A percentile compares a stretch with the other conserved stretches of the same genome.
phyloP scores from a whole-genome alignment of 2,329 filamentous ascomycete species.

The Plenodomus lindquistii region DNA sequence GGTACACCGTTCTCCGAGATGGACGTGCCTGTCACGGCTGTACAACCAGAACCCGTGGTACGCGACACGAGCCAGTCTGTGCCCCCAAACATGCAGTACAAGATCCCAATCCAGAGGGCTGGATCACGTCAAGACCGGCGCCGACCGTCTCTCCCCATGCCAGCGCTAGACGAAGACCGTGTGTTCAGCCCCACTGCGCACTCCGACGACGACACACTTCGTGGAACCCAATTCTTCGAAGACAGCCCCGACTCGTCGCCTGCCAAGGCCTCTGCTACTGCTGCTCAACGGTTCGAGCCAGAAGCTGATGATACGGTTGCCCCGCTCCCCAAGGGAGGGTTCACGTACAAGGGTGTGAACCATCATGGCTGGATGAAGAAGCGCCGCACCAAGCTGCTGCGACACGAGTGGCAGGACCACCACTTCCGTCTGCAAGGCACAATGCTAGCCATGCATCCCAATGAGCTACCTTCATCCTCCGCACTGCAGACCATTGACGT shows the following conservation, averaged over 20 bases:
- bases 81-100: constrained; percentile 88
- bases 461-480: constrained; percentile 58
- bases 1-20: constrained; percentile 90
- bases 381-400: constrained; percentile 84
- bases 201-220: constrained; percentile 41
- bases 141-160: constrained; percentile 71
- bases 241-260: constrained; percentile 40
- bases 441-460: constrained; percentile 67
- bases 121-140: constrained; percentile 53
- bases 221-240: constrained; percentile 39
- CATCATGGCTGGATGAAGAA: constrained; percentile 93
- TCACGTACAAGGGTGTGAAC: constrained; percentile 56
- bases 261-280: constrained; percentile 17
- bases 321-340: constrained; percentile 42
- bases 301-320: constrained; percentile 28
- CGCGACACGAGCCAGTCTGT: constrained; percentile 87
- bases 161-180: constrained; percentile 69
- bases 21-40: constrained; percentile 79
- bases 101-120: constrained; percentile 54
- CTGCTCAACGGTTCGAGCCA: constrained; percentile 22
- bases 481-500: constrained; percentile 82
- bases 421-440: constrained; percentile 79
- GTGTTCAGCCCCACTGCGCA: constrained; percentile 46
- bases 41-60: constrained; percentile 71
- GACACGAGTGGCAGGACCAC: constrained; percentile 91